Evolutionary conservation across 192 early-diverging fungal genomes (phyloP), one percentile per base, ranked within the genome.

Genomic region (Phlyctochytrium arcticum): DNA sequence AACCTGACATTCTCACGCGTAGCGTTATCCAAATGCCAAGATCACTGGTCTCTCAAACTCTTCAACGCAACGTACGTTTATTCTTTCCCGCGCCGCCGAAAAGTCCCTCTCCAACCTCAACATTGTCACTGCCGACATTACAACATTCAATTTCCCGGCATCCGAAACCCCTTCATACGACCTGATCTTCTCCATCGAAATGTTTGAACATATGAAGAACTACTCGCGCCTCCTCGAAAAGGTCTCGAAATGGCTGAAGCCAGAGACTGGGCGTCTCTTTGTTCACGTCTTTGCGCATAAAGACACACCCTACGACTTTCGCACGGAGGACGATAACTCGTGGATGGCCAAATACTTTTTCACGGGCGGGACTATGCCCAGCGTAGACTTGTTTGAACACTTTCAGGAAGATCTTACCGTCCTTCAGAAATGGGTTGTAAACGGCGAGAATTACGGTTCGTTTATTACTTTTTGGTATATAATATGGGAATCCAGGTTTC

Each of bases 171-270:
- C n/a, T n/a, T n/a, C n/a, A 32, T 84, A 82, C 53, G 81, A 86
- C 64, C 69, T 79, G 24, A 72, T 85, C 29, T 51, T 85, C 31
- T 72, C 68, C 4, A 75, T 86, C 55, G 83, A 86, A 67, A 86
- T 86, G 83, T 84, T 84, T 50, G 80, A 85, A 62, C 83, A 85
- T 63, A 86, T 85, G 84, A 87, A 86, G 54, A 83, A 86, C 67
- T 87, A 85, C 61, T 65, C 68, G 31, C 35, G 51, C 34, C 70
- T 87, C 17, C 76, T 87, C 53, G 12, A 24, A 19, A 86, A 86
- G 59, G 62, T 88, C 32, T 78, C 78, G 10, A 57, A 48, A 2
- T 88, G 86, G 86, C 68, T 88, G 30, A 66, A 64, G 21, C 75
- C 82, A 2, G 74, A 71, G 7, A 74, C 76, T 17, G 86, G 86